A percentile compares a stretch with the other conserved stretches of the same genome.
Conservation (phyloP, 2,329 filamentous ascomycete genomes). For the Corinectria fuckeliana region DNA sequence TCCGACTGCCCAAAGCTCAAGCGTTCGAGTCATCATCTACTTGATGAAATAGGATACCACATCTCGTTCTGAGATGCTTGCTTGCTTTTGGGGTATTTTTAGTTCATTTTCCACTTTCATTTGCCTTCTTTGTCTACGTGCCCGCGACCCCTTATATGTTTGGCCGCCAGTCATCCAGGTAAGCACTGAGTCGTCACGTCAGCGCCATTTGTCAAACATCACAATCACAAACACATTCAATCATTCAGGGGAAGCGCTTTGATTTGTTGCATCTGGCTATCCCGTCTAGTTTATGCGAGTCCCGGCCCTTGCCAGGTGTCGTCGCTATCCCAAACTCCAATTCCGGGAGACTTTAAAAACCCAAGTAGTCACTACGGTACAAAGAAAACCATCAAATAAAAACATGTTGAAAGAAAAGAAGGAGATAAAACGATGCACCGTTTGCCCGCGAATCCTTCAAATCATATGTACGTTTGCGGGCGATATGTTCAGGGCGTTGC, state of each 20-base stretch:
- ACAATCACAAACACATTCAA: not conserved
- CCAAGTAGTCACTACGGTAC: slow-evolving; percentile 7
- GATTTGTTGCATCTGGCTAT: slow-evolving; percentile 23
- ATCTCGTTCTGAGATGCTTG: no score
- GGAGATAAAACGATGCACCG: not conserved
- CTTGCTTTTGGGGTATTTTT: no score
- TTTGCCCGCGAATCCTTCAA: slow-evolving; percentile 5
- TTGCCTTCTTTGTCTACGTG: no score
- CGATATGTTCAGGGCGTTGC: slow-evolving; percentile 24
- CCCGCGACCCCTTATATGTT: no score
- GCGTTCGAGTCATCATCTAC: not conserved
- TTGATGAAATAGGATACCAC: no score
- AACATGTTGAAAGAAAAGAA: slow-evolving; percentile 23
- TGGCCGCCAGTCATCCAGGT: no score
- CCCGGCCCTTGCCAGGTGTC: slow-evolving; percentile 14
- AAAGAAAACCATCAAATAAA: slow-evolving; percentile 16
- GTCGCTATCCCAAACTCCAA: slow-evolving; percentile 33
- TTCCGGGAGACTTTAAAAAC: slow-evolving; percentile 12
- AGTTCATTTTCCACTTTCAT: no score
- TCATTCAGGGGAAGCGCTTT: not conserved
- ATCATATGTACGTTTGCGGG: slow-evolving; percentile 26
- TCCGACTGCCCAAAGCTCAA: not conserved
- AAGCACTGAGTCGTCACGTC: no score
- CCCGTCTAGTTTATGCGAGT: slow-evolving; percentile 15
- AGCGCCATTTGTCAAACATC: not conserved